These are phyloP conservation scores for Diaporthe capsici DNA, from an alignment of 2,329 filamentous ascomycete genomes.

Conservation along the genomic window DNA sequence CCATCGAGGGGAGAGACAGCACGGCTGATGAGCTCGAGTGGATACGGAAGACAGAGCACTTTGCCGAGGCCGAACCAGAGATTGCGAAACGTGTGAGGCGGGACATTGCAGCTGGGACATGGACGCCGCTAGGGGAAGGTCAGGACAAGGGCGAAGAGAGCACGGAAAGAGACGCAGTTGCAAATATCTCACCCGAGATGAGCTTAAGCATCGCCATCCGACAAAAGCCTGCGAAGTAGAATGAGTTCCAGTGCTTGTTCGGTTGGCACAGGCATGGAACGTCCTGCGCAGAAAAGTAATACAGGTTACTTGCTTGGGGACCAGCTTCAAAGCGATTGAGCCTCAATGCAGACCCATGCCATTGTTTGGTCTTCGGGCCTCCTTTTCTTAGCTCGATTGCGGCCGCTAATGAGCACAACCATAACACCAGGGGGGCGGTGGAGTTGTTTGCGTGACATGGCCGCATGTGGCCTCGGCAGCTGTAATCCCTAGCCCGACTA, in stretches of 20 bases:
- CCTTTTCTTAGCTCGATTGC: neutral
- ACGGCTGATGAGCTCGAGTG: slow-evolving; percentile 48
- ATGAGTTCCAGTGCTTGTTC: too few species aligned
- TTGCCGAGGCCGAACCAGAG: slow-evolving; percentile 41
- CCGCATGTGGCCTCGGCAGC: slow-evolving; percentile 21
- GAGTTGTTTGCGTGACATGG: neutral
- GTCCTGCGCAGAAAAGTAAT: too few species aligned
- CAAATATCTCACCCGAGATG: neutral
- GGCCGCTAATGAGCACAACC: neutral
- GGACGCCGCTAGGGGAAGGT: slow-evolving; percentile 45
- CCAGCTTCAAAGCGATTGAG: neutral
- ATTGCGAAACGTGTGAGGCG: slow-evolving; percentile 41
- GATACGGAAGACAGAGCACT: slow-evolving; percentile 43
- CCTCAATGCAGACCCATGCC: neutral
- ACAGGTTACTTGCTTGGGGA: neutral
- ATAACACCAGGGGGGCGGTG: neutral
- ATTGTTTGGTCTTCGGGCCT: neutral
- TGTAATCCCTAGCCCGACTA: slow-evolving; percentile 5
- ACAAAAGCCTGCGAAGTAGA: too few species aligned
- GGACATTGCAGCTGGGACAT: slow-evolving; percentile 43
- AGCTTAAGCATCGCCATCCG: neutral
- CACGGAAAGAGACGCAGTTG: neutral
- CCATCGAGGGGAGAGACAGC: slow-evolving; percentile 43
- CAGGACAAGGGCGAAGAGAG: neutral
- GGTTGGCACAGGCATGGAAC: too few species aligned